A percentile compares a stretch with the other conserved stretches of the same genome.
Conservation (phyloP, 192 early-diverging fungal genomes). For the Funneliformis geosporum region DNA sequence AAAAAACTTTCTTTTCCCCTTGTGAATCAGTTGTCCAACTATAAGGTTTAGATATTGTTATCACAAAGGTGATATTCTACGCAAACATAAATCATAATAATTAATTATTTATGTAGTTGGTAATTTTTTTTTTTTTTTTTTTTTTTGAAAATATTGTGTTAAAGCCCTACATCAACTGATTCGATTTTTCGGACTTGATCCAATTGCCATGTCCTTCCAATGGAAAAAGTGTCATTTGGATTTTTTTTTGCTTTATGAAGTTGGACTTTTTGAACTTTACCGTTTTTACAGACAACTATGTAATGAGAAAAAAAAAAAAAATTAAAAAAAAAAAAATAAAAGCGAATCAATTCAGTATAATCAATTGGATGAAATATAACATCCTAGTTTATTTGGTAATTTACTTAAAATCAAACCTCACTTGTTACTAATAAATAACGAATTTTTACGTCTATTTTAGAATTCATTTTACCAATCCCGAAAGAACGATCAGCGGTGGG, state of each 20-base stretch:
- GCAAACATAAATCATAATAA: not conserved
- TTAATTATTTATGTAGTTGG: not conserved
- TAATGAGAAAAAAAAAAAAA: not conserved
- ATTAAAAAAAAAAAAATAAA: not conserved
- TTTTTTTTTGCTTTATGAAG: slow-evolving; percentile 56
- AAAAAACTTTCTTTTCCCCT: slow-evolving; percentile 52
- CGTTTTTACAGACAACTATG: slow-evolving; percentile 41
- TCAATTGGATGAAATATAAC: not conserved
- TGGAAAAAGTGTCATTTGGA: slow-evolving; percentile 51
- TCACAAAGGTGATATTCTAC: slow-evolving; percentile 49
- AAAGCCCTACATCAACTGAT: slow-evolving; percentile 51
- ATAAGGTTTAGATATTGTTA: slow-evolving; percentile 55
- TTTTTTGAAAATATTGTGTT: not conserved
- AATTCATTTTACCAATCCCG: slow-evolving; percentile 35
- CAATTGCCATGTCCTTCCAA: slow-evolving; percentile 56
- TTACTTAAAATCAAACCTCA: slow-evolving; percentile 19
- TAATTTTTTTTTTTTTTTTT: too few relatives aligned
- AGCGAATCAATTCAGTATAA: not conserved
- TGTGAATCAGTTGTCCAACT: slow-evolving; percentile 52
- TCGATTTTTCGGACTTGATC: slow-evolving; percentile 54
- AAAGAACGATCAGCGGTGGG: slow-evolving; percentile 28
- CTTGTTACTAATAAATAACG: slow-evolving; percentile 58
- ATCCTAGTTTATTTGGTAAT: not conserved
- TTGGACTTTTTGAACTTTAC: slow-evolving; percentile 38
- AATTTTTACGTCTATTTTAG: slow-evolving; percentile 48